Conservation (phyloP, 495 filamentous ascomycete genomes). For the Halenospora varia region DNA sequence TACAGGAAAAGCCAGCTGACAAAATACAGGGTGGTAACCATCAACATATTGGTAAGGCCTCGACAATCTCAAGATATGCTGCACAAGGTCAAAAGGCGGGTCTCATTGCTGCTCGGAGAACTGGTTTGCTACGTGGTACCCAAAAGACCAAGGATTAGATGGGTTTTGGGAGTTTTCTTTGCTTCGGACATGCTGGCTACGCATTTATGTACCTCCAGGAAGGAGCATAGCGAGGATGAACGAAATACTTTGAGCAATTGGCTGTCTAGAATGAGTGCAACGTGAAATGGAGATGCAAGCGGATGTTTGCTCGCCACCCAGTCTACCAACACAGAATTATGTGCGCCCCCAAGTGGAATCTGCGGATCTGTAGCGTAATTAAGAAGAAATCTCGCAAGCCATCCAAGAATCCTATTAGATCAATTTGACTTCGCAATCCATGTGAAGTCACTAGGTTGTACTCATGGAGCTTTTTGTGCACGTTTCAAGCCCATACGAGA, state of each 20-base stretch:
- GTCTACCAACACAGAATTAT: too few species aligned
- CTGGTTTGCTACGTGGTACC: slow-evolving; percentile 97
- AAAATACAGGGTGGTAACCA: slow-evolving; percentile 85
- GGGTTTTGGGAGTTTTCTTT: slow-evolving; percentile 44
- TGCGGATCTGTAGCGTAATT: too few species aligned
- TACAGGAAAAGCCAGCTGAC: slow-evolving; percentile 8
- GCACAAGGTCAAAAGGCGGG: slow-evolving; percentile 99
- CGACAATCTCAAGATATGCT: slow-evolving; percentile 97
- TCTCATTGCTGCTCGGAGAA: slow-evolving; percentile 99
- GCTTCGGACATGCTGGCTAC: slow-evolving; percentile 51
- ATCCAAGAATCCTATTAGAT: too few species aligned
- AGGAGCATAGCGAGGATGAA: slow-evolving; percentile 27
- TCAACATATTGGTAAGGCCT: slow-evolving; percentile 99
- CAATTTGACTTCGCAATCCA: too few species aligned
- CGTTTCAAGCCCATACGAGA: too few species aligned
- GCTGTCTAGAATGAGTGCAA: neutral
- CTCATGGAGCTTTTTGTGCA: too few species aligned
- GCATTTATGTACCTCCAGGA: slow-evolving; percentile 49
- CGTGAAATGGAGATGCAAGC: neutral
- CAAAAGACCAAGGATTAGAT: slow-evolving; percentile 96
- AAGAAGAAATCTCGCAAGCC: too few species aligned
- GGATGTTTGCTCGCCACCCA: too few species aligned
- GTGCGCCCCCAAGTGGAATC: too few species aligned
- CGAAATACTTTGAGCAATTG: slow-evolving; percentile 3
- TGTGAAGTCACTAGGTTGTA: too few species aligned